Percentiles rank a stretch among this genome's conserved stretches.
phyloP scores from a whole-genome alignment of 768 basidiomycete genomes.

The Leccinum imitatum region DNA sequence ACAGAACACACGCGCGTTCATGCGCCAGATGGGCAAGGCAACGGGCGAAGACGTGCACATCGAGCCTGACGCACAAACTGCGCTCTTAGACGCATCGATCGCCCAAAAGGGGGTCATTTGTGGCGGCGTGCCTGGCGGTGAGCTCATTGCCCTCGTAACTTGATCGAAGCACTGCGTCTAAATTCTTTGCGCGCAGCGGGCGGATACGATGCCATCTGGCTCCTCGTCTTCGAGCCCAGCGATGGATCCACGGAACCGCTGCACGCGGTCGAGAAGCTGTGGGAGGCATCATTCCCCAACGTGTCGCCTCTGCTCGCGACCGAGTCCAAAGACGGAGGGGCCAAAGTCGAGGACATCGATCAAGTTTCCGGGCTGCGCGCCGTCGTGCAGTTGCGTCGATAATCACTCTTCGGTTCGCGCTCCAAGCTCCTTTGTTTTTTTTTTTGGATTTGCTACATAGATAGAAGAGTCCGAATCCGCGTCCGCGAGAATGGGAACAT shows the following conservation, averaged over 20 bases:
- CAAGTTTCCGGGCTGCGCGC: constrained; percentile 54
- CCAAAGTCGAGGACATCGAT: constrained; percentile 59
- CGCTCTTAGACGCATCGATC: constrained; percentile 75
- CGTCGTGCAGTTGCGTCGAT: constrained; percentile 31
- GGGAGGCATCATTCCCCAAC: constrained; percentile 52
- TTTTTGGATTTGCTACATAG: constrained; percentile 2
- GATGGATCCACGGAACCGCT: constrained; percentile 50
- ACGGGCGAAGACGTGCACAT: constrained; percentile 71
- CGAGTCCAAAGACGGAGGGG: constrained; percentile 69
- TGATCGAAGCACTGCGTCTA: not conserved
- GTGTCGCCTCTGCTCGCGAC: constrained; percentile 72
- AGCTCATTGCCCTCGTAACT: constrained; percentile 25
- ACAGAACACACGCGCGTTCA: constrained; percentile 72
- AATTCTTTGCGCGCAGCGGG: constrained; percentile 59
- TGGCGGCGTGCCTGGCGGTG: constrained; percentile 96
- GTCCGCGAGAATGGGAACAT: constrained; percentile 1
- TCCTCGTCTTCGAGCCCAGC: constrained; percentile 72
- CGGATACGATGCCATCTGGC: constrained; percentile 96
- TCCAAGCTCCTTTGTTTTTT: not conserved
- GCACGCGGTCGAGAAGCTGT: constrained; percentile 63
- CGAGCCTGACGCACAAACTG: constrained; percentile 86
- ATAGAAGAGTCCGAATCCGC: constrained; percentile 2
- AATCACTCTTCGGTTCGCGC: not conserved
- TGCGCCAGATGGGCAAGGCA: constrained; percentile 80
- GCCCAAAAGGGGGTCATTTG: constrained; percentile 83